phyloP scores from a whole-genome alignment of 805 yeast species.

The Maudiozyma turicensis region DNA sequence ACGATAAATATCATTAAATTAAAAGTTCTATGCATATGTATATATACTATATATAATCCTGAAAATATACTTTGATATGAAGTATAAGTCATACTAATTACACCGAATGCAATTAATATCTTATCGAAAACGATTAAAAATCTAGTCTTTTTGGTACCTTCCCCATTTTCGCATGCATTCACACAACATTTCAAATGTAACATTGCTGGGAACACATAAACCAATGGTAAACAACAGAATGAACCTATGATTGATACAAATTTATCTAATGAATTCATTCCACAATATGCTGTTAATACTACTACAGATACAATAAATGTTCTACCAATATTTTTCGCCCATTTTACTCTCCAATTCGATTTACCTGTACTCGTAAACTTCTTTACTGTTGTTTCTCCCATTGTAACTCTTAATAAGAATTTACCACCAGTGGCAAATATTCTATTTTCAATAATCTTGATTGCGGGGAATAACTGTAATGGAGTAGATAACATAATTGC shows the following conservation, averaged over 20 bases:
- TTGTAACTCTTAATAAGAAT: slow-evolving; percentile 11
- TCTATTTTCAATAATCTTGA: slow-evolving; percentile 58
- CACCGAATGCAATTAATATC: slow-evolving; percentile 45
- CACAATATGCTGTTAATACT: slow-evolving; percentile 50
- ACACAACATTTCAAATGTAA: slow-evolving; percentile 51
- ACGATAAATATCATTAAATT: too few species aligned
- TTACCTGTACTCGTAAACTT: slow-evolving; percentile 43
- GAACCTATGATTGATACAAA: slow-evolving; percentile 78
- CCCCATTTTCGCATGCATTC: slow-evolving; percentile 7
- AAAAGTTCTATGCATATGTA: too few species aligned
- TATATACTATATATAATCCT: neutral
- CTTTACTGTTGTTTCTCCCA: slow-evolving; percentile 9
- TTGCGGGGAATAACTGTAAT: slow-evolving; percentile 72
- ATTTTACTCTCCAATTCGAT: slow-evolving; percentile 40
- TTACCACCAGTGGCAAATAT: slow-evolving; percentile 37
- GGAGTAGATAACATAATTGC: slow-evolving; percentile 76
- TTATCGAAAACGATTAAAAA: slow-evolving; percentile 38
- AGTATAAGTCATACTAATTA: slow-evolving; percentile 54
- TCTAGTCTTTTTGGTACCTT: slow-evolving; percentile 7
- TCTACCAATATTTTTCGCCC: slow-evolving; percentile 58
- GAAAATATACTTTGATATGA: slow-evolving; percentile 44
- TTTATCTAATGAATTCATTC: slow-evolving; percentile 58
- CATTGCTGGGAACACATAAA: slow-evolving; percentile 78
- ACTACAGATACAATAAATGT: slow-evolving; percentile 44
- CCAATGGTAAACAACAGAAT: slow-evolving; percentile 78